Conservation (phyloP, 805 yeast species). For the Gaillardinia entomophila region DNA sequence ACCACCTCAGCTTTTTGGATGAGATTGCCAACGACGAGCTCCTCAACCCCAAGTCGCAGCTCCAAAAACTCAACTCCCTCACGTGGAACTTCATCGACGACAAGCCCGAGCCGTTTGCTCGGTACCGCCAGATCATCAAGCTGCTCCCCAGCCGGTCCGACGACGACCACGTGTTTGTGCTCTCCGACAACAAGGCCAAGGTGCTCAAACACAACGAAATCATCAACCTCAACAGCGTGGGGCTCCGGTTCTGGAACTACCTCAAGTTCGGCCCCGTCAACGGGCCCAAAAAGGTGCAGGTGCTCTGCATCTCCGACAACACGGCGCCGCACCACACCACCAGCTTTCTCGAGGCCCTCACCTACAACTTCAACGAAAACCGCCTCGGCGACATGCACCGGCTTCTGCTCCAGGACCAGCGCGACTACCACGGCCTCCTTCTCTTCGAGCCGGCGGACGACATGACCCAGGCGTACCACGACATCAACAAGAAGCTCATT, state of each 20-base stretch:
- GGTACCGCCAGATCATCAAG: slow-evolving; percentile 14
- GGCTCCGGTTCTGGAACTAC: slow-evolving; percentile 50
- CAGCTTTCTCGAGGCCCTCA: slow-evolving; percentile 38
- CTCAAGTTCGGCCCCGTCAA: slow-evolving; percentile 51
- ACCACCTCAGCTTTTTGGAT: slow-evolving; percentile 31
- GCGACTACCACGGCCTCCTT: background rate
- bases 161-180: slow-evolving; percentile 16
- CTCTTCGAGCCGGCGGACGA: background rate
- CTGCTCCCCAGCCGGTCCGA: slow-evolving; percentile 6
- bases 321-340: slow-evolving; percentile 12
- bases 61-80: slow-evolving; percentile 15
- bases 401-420: background rate
- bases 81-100: slow-evolving; percentile 32
- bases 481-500: slow-evolving; percentile 22
- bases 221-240: slow-evolving; percentile 41
- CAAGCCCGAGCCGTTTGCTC: slow-evolving; percentile 13
- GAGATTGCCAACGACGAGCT: slow-evolving; percentile 26
- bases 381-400: slow-evolving; percentile 39
- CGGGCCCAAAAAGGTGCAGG: slow-evolving; percentile 46
- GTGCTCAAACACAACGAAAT: slow-evolving; percentile 33
- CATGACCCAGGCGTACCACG: slow-evolving; percentile 13
- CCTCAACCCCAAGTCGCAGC: slow-evolving; percentile 17
- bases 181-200: slow-evolving; percentile 21
- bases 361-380: slow-evolving; percentile 41
- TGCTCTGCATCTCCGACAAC: slow-evolving; percentile 40